Evolutionary conservation across 345 rosid genomes (phyloP).

Genomic region (Salix koriyanagi): DNA sequence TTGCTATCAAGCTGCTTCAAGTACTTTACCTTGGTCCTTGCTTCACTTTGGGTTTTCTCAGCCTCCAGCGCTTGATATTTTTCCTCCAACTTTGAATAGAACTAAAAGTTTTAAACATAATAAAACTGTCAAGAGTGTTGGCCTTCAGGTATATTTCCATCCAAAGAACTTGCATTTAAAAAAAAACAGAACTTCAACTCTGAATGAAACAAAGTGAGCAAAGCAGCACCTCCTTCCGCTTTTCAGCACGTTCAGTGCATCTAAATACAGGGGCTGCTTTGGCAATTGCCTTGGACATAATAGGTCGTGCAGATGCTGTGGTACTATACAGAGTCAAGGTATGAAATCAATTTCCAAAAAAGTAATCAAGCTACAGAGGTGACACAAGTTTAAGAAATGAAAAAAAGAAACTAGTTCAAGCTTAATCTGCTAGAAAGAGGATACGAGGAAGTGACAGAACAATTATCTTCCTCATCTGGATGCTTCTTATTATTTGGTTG

Average conservation of each 20-base stretch:
- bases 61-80: constrained; percentile 81
- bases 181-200: constrained; percentile 3
- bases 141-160: neutral
- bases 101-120: constrained; percentile 34
- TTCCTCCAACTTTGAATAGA: constrained; percentile 78
- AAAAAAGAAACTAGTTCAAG: neutral
- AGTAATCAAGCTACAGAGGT: neutral
- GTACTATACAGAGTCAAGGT: constrained; percentile 65
- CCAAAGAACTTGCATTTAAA: neutral
- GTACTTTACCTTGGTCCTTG: constrained; percentile 62
- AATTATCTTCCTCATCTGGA: constrained; percentile 39
- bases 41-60: constrained; percentile 69
- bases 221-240: constrained; percentile 70
- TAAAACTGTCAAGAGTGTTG: neutral
- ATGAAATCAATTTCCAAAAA: constrained; percentile 13
- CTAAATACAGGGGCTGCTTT: constrained; percentile 80
- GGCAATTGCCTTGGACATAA: constrained; percentile 45
- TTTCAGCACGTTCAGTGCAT: constrained; percentile 77
- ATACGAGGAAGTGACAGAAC: constrained; percentile 30
- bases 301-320: constrained; percentile 50
- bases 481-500: constrained; percentile 61
- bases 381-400: neutral
- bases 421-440: constrained; percentile 5
- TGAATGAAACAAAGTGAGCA: neutral
- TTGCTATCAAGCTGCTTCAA: neutral